Conservation (phyloP, 352 stramenopile species). For the Phytophthora sp. region DNA sequence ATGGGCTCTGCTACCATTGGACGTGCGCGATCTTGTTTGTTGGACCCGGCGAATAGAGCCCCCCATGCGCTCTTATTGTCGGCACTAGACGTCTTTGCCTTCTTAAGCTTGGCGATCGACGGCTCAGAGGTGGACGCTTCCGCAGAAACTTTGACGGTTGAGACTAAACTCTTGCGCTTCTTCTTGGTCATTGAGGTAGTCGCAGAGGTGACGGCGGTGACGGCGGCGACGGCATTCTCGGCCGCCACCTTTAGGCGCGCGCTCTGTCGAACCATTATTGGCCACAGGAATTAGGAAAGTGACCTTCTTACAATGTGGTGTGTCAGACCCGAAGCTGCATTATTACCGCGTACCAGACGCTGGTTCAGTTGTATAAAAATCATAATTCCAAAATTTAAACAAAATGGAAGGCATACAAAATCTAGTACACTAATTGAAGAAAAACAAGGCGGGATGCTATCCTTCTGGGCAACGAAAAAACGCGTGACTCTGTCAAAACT, state of each 20-base stretch:
- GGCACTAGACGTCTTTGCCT: slow-evolving; percentile 13
- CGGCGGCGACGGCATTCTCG: slow-evolving; percentile 16
- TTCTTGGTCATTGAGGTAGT: slow-evolving; percentile 2
- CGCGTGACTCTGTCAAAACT: background rate
- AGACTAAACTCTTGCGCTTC: slow-evolving; percentile 23
- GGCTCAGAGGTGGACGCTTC: background rate
- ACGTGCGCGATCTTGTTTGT: slow-evolving; percentile 26
- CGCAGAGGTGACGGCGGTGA: slow-evolving; percentile 2
- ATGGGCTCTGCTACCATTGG: slow-evolving; percentile 36
- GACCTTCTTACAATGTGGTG: too few relatives aligned
- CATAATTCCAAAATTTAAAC: too few relatives aligned
- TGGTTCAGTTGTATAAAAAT: background rate
- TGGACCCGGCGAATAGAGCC: slow-evolving; percentile 42
- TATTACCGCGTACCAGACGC: too few relatives aligned
- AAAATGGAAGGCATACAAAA: background rate
- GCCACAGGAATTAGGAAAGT: too few relatives aligned
- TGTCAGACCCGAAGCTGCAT: too few relatives aligned
- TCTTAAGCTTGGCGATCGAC: slow-evolving; percentile 4
- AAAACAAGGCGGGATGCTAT: background rate
- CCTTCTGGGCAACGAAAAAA: background rate
- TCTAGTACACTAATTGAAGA: background rate
- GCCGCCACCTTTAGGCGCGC: slow-evolving; percentile 42
- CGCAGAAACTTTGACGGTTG: slow-evolving; percentile 5
- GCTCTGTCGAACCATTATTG: slow-evolving; percentile 41
- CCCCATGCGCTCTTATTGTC: slow-evolving; percentile 49